Percentiles rank a stretch among this genome's conserved stretches.
phyloP scores from a whole-genome alignment of 1,284 basidiomycete species.

The Leccinum fallax region DNA sequence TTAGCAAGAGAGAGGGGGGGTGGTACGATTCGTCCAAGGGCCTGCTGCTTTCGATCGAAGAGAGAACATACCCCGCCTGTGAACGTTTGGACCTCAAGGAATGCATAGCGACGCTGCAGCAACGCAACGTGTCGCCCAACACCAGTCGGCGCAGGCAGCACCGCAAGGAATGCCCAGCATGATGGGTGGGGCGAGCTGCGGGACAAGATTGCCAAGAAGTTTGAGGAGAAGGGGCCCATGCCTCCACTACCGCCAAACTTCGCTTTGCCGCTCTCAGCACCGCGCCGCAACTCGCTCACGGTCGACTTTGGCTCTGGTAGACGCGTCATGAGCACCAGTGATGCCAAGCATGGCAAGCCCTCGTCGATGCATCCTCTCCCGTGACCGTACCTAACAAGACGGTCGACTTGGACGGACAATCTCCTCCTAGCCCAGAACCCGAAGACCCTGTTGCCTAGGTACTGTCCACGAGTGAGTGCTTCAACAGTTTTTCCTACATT shows the following conservation, averaged over 20 bases:
- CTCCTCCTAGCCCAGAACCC: background rate
- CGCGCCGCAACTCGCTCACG: slow-evolving; percentile 35
- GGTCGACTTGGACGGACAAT: background rate
- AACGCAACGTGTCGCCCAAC: slow-evolving; percentile 47
- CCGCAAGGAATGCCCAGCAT: slow-evolving; percentile 27
- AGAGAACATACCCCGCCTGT: slow-evolving; percentile 47
- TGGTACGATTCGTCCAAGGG: too few relatives aligned
- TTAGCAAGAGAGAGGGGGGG: too few relatives aligned
- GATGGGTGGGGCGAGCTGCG: slow-evolving; percentile 45
- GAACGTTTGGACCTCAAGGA: slow-evolving; percentile 59
- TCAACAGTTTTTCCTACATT: too few relatives aligned
- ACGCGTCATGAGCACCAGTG: slow-evolving; percentile 19
- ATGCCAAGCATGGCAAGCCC: slow-evolving; percentile 5
- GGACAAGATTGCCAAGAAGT: slow-evolving; percentile 70
- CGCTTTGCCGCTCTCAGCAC: background rate
- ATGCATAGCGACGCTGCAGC: slow-evolving; percentile 74
- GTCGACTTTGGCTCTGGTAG: slow-evolving; percentile 22
- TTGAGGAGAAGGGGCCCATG: slow-evolving; percentile 67
- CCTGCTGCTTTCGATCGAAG: slow-evolving; percentile 47
- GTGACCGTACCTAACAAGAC: background rate
- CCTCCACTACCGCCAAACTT: slow-evolving; percentile 26
- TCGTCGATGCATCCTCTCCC: background rate
- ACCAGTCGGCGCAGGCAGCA: slow-evolving; percentile 36
- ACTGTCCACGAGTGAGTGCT: too few relatives aligned
- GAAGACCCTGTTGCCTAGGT: background rate